Percentiles rank a stretch among this genome's conserved stretches.
Conservation (phyloP, 495 filamentous ascomycete species). For the Tuber umbilicatum region DNA sequence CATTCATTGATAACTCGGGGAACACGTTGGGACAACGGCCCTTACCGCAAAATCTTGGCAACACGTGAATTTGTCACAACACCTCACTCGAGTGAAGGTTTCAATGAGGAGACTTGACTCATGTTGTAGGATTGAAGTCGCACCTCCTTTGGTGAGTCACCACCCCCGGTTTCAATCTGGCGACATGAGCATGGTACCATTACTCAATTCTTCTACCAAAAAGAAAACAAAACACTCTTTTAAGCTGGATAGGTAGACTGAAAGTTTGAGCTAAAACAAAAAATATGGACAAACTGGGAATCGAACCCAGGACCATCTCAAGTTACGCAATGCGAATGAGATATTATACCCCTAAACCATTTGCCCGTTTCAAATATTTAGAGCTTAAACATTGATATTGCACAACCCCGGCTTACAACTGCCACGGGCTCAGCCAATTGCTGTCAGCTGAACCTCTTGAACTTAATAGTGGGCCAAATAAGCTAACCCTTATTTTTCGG, state of each 20-base stretch:
- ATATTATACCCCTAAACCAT: constrained; percentile 26
- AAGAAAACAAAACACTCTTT: neutral
- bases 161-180: neutral
- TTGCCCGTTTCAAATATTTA: neutral
- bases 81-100: neutral
- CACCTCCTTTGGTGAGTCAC: neutral
- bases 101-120: neutral
- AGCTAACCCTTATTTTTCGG: neutral
- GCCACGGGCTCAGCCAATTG: too few relatives aligned
- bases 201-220: neutral
- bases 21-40: neutral
- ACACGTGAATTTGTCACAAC: neutral
- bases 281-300: constrained; percentile 20
- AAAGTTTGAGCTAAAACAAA: neutral
- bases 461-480: neutral
- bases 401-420: neutral
- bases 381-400: neutral
- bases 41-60: neutral
- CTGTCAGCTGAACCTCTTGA: neutral
- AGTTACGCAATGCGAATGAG: constrained; percentile 16
- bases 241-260: neutral
- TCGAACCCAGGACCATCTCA: constrained; percentile 22
- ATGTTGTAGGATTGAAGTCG: neutral
- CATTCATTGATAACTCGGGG: neutral
- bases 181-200: too few relatives aligned